Evolutionary conservation across 2,329 filamentous ascomycete genomes (phyloP), one percentile per base, ranked within the genome.

Genomic region (Emergomyces pasteurianus): DNA sequence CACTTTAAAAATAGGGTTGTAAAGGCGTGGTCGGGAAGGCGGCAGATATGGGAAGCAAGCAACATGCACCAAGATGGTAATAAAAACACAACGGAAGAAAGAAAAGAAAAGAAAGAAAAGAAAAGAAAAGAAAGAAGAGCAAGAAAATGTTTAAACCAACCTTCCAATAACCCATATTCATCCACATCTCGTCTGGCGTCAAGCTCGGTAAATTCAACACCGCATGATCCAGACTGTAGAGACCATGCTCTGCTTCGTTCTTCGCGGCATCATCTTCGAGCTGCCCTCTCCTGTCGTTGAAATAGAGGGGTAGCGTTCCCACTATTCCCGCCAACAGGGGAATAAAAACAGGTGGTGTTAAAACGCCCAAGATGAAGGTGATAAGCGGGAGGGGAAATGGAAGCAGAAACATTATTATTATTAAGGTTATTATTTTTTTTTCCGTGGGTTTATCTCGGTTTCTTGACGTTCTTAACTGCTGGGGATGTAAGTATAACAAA

Each of bases 111-210:
- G 46, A 8, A 21, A n/a, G 12, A 42, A 12, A 50, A n/a, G 21
- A 23, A 23, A 47, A 47, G 34, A 31, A 31, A 10, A 31, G 2
- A n/a, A 14, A 52, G 16, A 12, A 31, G n/a, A 16, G 26, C 10
- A 31, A 31, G 31, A 31, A 31, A 31, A 31, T 3, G 31, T n/a
- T n/a, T n/a, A 46, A 1, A 64, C 65, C 54, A 61, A 73, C 79
- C 67, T 77, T 79, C 83, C 82, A 85, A 62, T 81, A 84, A 0
- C 82, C 83, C 72, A 85, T 78, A 61, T 84, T 85, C 81, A 85
- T 85, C 82, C 83, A 85, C 81, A 84, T 82, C n/a, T 75, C 76
- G 5, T 69, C 66, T 1, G 77, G 72, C 0, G 78, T 77, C 0
- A 80, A 67, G 8, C 56, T 50, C 21, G 74, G 70, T 26, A 82